Evolutionary conservation across 768 basidiomycete genomes (phyloP).

Genomic region (Tricholoma hemisulphureum): DNA sequence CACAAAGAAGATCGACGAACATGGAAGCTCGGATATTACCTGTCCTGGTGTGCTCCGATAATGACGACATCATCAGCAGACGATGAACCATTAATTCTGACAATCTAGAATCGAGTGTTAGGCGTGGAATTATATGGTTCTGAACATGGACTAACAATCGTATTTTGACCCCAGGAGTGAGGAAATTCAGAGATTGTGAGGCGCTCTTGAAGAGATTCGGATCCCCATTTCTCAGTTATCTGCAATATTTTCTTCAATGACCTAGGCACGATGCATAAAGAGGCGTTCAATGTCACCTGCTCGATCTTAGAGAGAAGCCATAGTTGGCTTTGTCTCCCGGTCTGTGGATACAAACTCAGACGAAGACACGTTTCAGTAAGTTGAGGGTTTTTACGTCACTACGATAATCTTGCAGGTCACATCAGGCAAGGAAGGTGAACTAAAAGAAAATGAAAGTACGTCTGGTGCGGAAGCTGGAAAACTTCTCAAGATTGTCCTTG

Average conservation of each 20-base stretch:
- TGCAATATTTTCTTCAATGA: constrained; percentile 24
- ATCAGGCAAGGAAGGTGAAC: constrained; percentile 11
- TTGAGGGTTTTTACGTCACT: constrained; percentile 56
- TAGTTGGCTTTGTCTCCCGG: constrained; percentile 70
- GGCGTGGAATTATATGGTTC: constrained; percentile 9
- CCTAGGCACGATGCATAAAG: constrained; percentile 2
- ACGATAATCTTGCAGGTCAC: constrained; percentile 53
- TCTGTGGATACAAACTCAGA: constrained; percentile 41
- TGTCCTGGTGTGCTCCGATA: constrained; percentile 82
- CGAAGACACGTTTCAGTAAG: constrained; percentile 15
- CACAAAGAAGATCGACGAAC: constrained; percentile 4
- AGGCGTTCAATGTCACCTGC: constrained; percentile 43
- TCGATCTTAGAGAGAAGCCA: constrained; percentile 72
- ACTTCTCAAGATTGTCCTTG: constrained; percentile 58
- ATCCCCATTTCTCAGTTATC: constrained; percentile 65
- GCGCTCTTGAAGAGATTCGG: constrained; percentile 48
- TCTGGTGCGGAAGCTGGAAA: constrained; percentile 72
- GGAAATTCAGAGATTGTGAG: constrained; percentile 72
- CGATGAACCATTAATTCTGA: constrained; percentile 73
- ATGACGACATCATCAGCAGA: constrained; percentile 62
- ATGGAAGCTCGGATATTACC: constrained; percentile 37
- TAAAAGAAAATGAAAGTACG: constrained; percentile 42
- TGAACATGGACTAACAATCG: constrained; percentile 48
- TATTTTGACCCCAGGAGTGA: constrained; percentile 86
- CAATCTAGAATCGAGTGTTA: constrained; percentile 48